These are phyloP conservation scores for Zymoseptoria crescenta DNA, from an alignment of 2,329 filamentous ascomycete genomes.

Conservation along the genomic window DNA sequence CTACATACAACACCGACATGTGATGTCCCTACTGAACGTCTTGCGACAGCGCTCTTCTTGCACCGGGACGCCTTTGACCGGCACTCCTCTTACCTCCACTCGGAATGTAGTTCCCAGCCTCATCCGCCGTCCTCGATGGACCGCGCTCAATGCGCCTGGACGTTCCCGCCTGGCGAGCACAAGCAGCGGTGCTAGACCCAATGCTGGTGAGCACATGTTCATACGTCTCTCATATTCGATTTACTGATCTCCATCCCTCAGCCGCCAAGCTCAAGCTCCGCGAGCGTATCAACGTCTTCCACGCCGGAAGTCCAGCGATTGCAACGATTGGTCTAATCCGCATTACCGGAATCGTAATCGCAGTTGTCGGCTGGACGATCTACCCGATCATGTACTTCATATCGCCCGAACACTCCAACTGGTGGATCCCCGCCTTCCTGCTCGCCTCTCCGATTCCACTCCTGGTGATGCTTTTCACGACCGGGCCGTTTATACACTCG, in stretches of 20 bases:
- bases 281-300: slow-evolving; percentile 60
- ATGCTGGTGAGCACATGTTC: not conserved
- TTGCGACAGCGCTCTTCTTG: slow-evolving; percentile 8
- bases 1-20: slow-evolving; percentile 11
- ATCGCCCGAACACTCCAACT: slow-evolving; percentile 36
- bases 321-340: slow-evolving; percentile 64
- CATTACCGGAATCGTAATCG: slow-evolving; percentile 61
- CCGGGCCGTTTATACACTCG: slow-evolving; percentile 63
- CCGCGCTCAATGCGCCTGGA: not conserved
- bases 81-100: not conserved
- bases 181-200: not conserved
- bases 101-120: not conserved
- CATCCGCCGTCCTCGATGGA: not conserved
- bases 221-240: not conserved
- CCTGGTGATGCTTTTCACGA: slow-evolving; percentile 55
- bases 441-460: slow-evolving; percentile 58
- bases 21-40: slow-evolving; percentile 16
- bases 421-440: slow-evolving; percentile 35
- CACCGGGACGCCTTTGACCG: not conserved
- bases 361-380: slow-evolving; percentile 53
- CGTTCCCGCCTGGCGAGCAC: not conserved
- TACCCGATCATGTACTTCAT: slow-evolving; percentile 52
- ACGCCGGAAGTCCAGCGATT: slow-evolving; percentile 60
- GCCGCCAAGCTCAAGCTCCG: slow-evolving; percentile 37
- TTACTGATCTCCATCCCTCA: not conserved